phyloP scores from a whole-genome alignment of 306 rosid genomes.

The Begonia peltatifolia region DNA sequence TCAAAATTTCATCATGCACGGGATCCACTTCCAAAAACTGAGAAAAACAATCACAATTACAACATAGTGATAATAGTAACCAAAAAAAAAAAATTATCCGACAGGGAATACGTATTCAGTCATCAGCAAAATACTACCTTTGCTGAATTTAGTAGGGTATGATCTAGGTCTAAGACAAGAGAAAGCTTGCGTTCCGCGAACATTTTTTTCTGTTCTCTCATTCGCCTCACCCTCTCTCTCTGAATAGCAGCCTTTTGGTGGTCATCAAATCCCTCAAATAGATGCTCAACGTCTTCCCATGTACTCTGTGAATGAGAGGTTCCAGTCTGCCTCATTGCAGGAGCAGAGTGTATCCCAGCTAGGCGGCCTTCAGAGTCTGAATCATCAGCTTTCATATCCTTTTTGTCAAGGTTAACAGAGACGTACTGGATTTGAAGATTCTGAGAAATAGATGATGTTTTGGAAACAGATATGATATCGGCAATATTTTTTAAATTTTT shows the following conservation, averaged over 20 bases:
- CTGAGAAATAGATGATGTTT: slow-evolving; percentile 40
- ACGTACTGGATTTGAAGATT: slow-evolving; percentile 31
- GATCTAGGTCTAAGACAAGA: slow-evolving; percentile 96
- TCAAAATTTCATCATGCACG: slow-evolving; percentile 77
- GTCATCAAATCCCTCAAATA: slow-evolving; percentile 82
- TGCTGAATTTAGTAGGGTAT: slow-evolving; percentile 96
- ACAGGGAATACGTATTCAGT: slow-evolving; percentile 7
- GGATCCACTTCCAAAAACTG: slow-evolving; percentile 96
- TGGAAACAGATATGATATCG: slow-evolving; percentile 55
- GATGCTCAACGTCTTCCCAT: slow-evolving; percentile 86
- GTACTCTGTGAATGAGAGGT: slow-evolving; percentile 37
- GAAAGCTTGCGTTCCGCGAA: slow-evolving; percentile 77
- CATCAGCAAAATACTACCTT: slow-evolving; percentile 46
- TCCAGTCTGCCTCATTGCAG: slow-evolving; percentile 27
- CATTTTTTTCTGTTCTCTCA: slow-evolving; percentile 91
- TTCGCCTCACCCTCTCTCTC: slow-evolving; percentile 87
- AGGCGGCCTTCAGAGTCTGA: slow-evolving; percentile 33
- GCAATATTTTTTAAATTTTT: slow-evolving; percentile 77
- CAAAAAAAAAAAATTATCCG: slow-evolving; percentile 5
- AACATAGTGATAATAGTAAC: slow-evolving; percentile 4
- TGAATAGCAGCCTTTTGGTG: slow-evolving; percentile 90
- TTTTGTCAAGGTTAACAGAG: slow-evolving; percentile 30
- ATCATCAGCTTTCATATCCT: slow-evolving; percentile 28
- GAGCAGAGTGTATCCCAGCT: slow-evolving; percentile 21
- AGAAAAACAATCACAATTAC: slow-evolving; percentile 17